These are phyloP conservation scores for Talaromyces sp. DNA, from an alignment of 2,329 filamentous ascomycete species.

Conservation along the genomic window DNA sequence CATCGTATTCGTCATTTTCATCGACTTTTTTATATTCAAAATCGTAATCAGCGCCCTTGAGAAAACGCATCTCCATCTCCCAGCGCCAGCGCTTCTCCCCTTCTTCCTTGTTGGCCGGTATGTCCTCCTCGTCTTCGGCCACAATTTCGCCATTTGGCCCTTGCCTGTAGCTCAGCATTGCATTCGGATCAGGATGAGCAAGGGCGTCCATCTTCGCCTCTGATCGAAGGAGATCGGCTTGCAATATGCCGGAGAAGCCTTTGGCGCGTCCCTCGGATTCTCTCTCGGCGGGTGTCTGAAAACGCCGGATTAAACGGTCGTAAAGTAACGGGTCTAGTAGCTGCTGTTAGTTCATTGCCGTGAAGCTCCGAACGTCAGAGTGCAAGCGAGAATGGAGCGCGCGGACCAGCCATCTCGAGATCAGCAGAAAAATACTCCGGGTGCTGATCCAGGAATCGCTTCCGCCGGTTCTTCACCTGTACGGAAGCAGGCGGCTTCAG, in stretches of 20 bases:
- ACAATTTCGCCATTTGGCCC: slow-evolving; percentile 54
- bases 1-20: slow-evolving; percentile 66
- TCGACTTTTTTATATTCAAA: slow-evolving; percentile 75
- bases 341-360: slow-evolving; percentile 20
- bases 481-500: slow-evolving; percentile 40
- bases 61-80: slow-evolving; percentile 69
- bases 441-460: slow-evolving; percentile 68
- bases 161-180: slow-evolving; percentile 47
- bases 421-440: slow-evolving; percentile 66
- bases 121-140: slow-evolving; percentile 55
- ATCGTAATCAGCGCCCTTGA: slow-evolving; percentile 69
- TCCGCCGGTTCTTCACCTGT: slow-evolving; percentile 68
- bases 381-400: slow-evolving; percentile 23
- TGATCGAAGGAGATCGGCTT: slow-evolving; percentile 70
- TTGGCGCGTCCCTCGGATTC: slow-evolving; percentile 68
- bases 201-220: slow-evolving; percentile 69
- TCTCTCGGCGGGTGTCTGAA: slow-evolving; percentile 69
- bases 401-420: slow-evolving; percentile 58
- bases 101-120: slow-evolving; percentile 58
- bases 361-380: background rate
- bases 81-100: slow-evolving; percentile 65
- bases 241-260: slow-evolving; percentile 73
- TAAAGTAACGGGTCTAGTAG: slow-evolving; percentile 70
- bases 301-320: slow-evolving; percentile 71
- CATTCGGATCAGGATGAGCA: slow-evolving; percentile 48